These are phyloP conservation scores for Populus hybrid DNA, from an alignment of 441 rosid species.

Conservation along the genomic window DNA sequence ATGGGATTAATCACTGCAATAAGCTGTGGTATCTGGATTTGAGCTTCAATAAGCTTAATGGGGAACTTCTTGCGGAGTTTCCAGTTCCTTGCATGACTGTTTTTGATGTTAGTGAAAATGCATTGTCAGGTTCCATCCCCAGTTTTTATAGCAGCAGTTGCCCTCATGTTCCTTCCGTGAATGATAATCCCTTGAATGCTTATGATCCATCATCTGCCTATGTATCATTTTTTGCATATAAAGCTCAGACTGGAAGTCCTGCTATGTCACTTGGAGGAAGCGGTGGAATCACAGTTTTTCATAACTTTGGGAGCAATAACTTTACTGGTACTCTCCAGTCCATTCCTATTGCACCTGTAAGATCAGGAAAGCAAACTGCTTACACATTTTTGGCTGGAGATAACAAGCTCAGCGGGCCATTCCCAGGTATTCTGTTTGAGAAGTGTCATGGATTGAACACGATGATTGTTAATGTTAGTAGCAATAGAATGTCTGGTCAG, in stretches of 20 bases:
- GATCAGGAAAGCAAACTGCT: slow-evolving; percentile 32
- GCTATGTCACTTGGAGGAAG: slow-evolving; percentile 23
- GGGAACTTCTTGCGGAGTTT: slow-evolving; percentile 42
- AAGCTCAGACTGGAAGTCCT: slow-evolving; percentile 26
- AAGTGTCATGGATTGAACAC: slow-evolving; percentile 38
- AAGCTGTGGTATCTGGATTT: slow-evolving; percentile 47
- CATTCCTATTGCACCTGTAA: slow-evolving; percentile 41
- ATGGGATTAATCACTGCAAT: slow-evolving; percentile 36
- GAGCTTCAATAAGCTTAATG: slow-evolving; percentile 43
- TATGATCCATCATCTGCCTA: slow-evolving; percentile 36
- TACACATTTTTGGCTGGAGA: slow-evolving; percentile 51
- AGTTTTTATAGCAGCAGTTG: slow-evolving; percentile 33
- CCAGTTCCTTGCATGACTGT: slow-evolving; percentile 55
- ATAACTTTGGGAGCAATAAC: slow-evolving; percentile 50
- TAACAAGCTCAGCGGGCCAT: slow-evolving; percentile 50
- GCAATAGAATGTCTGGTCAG: slow-evolving; percentile 45
- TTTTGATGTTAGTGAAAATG: slow-evolving; percentile 51
- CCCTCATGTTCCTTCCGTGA: slow-evolving; percentile 19
- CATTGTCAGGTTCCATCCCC: slow-evolving; percentile 49
- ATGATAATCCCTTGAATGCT: slow-evolving; percentile 16
- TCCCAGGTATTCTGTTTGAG: slow-evolving; percentile 43
- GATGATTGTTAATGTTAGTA: slow-evolving; percentile 51
- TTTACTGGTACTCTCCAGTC: slow-evolving; percentile 44
- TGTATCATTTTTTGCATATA: slow-evolving; percentile 33
- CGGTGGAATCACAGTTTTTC: slow-evolving; percentile 30